Base-by-base conservation (phyloP, 148 eudicot species). In the Amaranthus cruentus region DNA sequence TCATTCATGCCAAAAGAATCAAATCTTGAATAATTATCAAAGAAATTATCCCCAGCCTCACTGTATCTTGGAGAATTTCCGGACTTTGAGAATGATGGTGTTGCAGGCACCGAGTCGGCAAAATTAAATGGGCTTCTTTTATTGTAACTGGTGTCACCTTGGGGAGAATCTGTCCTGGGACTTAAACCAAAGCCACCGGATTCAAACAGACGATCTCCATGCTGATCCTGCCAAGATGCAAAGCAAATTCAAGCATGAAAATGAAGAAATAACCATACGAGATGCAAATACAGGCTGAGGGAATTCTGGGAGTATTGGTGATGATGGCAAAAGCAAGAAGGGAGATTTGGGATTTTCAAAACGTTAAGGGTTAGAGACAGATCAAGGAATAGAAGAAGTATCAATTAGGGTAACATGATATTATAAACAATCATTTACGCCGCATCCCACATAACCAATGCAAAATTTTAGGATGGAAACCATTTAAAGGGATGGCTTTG, bases 81-180 rank as follows among this genome's bases (percentile, higher is more conserved):
- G 53, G 89, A 85, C 79, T 84, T 86, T 7, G 96, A 87, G 73
- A 84, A 85, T 54, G 98, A 84, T 54, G 97, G 98, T 75, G 88
- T 81, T 49, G 89, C 84, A 12, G 98, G 91, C 43, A 91, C 90
- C 13, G 97, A 95, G 80, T 95, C 96, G 47, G 89, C 98, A 69
- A 90, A 89, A 61, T 57, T 77, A 81, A 87, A 89, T 2, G 81
- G 81, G 81, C 88, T 91, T 46, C 75, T 85, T 78, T 85, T 89
- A 38, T 76, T 75, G 81, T 79, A 88, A 18, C 53, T 47, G 81
- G 69, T 83, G 73, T 81, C 85, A 47, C 80, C 81, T 47, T 74
- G 85, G 14, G 98, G 94, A 57, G 98, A 93, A 6, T 77, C 89
- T 2, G 82, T 82, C 79, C 84, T 83, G 50, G 96, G 89, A 77